Conservation (phyloP, 2,329 filamentous ascomycete genomes). For the Cladosporium phlei region DNA sequence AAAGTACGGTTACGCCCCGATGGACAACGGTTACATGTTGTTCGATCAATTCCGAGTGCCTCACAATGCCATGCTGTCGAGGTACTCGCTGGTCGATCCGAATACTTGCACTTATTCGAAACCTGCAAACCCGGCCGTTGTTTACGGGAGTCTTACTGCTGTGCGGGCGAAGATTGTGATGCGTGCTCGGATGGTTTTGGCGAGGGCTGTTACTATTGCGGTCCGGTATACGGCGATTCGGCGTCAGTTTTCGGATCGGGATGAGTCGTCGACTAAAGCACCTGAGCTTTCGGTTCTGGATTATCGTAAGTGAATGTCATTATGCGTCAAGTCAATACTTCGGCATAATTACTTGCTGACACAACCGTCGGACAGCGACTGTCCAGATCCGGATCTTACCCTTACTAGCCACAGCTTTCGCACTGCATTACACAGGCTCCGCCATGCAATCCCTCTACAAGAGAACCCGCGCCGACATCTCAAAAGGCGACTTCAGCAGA, state of each 20-base stretch:
- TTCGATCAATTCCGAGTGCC: conserved; percentile 46
- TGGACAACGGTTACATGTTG: conserved; percentile 53
- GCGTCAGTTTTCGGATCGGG: conserved; percentile 48
- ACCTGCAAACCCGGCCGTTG: conserved; percentile 45
- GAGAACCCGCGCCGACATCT: conserved; percentile 42
- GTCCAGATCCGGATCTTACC: conserved; percentile 52
- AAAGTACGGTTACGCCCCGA: conserved; percentile 51
- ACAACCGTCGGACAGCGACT: conserved; percentile 30
- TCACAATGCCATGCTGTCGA: conserved; percentile 46
- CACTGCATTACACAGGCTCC: conserved; percentile 44
- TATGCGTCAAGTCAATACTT: not conserved
- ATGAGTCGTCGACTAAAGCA: conserved; percentile 33
- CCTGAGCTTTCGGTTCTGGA: conserved; percentile 48
- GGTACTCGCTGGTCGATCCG: conserved; percentile 46
- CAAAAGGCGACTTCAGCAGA: conserved; percentile 46
- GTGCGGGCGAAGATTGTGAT: conserved; percentile 46
- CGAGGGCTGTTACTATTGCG: conserved; percentile 50
- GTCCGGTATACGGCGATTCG: conserved; percentile 48
- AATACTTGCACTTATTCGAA: conserved; percentile 43
- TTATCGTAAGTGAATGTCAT: conserved; percentile 33
- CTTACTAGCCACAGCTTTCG: conserved; percentile 50
- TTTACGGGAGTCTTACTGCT: conserved; percentile 48
- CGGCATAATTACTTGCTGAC: no score
- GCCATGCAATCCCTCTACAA: conserved; percentile 50
- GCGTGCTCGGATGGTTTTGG: conserved; percentile 50